phyloP scores from a whole-genome alignment of 2,329 filamentous ascomycete genomes.

The Pestalotiopsis sp. region DNA sequence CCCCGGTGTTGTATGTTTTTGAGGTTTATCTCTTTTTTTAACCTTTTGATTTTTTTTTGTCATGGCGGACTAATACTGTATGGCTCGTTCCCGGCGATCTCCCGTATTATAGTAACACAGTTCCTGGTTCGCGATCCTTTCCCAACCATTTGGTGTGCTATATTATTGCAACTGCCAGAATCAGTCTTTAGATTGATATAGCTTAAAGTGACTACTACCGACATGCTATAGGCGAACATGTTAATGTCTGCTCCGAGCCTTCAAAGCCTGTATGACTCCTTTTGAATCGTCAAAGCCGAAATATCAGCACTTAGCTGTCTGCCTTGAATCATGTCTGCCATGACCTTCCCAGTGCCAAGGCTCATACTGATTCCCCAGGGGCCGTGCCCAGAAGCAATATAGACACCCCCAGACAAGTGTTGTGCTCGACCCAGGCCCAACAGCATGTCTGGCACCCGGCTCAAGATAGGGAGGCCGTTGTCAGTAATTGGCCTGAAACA shows the following conservation, averaged over 20 bases:
- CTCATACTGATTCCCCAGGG: slow-evolving; percentile 33
- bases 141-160: background rate
- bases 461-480: too few species aligned
- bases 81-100: background rate
- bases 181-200: background rate
- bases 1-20: too few species aligned
- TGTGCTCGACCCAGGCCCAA: too few species aligned
- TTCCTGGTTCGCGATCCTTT: background rate
- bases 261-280: too few species aligned
- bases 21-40: too few species aligned
- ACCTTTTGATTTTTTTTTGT: background rate
- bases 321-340: slow-evolving; percentile 71
- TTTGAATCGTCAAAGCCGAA: slow-evolving; percentile 22
- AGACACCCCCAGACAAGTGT: too few species aligned
- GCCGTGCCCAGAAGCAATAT: too few species aligned
- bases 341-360: slow-evolving; percentile 71
- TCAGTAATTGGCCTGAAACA: too few species aligned
- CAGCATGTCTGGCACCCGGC: too few species aligned
- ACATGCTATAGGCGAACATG: too few species aligned
- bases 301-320: slow-evolving; percentile 62
- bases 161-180: background rate
- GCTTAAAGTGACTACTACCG: background rate
- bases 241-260: too few species aligned
- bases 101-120: background rate
- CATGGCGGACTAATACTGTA: background rate